A percentile compares a stretch with the other conserved stretches of the same genome.
These are phyloP conservation scores for Lentinula lateritia DNA, from an alignment of 768 basidiomycete species.

Conservation along the genomic window DNA sequence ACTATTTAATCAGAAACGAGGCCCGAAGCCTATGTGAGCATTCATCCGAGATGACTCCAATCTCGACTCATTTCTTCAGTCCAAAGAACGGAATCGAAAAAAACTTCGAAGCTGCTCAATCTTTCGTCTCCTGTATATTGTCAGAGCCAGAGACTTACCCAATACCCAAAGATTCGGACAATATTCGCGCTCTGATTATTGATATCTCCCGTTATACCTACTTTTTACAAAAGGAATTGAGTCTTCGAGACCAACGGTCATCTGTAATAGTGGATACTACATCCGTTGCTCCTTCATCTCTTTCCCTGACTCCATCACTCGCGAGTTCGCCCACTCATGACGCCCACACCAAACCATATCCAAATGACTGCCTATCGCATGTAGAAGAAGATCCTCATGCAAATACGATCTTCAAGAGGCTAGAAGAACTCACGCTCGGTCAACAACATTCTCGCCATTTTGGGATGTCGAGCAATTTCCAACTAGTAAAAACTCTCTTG, in stretches of 20 bases:
- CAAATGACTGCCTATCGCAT: neutral
- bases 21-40: neutral
- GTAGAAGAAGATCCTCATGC: neutral
- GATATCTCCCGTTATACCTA: neutral
- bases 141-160: neutral
- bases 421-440: neutral
- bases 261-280: neutral
- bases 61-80: neutral
- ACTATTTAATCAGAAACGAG: neutral
- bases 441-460: neutral
- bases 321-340: neutral
- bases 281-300: neutral
- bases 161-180: neutral
- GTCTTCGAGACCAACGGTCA: neutral
- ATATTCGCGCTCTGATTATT: neutral
- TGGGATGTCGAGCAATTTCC: neutral
- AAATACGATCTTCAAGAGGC: neutral
- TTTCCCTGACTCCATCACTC: neutral
- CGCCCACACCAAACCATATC: neutral
- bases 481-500: neutral
- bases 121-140: neutral
- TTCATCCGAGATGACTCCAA: too few species aligned
- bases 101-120: neutral
- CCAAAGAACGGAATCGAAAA: slow-evolving; percentile 10
- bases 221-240: neutral